Evolutionary conservation across 2,329 filamentous ascomycete species (phyloP).

Genomic region (Talaromyces sp.): DNA sequence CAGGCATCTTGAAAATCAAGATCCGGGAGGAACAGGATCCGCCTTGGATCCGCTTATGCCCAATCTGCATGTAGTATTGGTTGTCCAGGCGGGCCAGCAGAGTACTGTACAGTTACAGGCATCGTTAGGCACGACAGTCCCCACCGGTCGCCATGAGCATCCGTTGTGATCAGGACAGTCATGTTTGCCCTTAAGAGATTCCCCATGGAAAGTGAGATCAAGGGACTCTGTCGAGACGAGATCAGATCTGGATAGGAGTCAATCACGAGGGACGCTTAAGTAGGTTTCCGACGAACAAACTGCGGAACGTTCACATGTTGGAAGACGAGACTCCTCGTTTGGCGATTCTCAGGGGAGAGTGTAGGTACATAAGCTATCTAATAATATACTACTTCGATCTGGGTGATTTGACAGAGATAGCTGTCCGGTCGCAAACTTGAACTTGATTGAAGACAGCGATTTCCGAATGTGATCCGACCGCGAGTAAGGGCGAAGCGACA

Average conservation of each 20-base stretch:
- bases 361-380: no score
- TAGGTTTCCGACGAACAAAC: conserved; percentile 1
- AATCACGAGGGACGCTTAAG: conserved; percentile 10
- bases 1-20: conserved; percentile 2
- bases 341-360: not conserved
- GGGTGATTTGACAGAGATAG: not conserved
- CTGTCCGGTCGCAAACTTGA: no score
- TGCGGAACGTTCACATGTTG: not conserved
- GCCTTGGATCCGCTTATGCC: conserved; percentile 1
- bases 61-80: not conserved
- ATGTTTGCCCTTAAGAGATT: no score
- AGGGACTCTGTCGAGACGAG: no score
- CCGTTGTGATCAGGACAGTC: not conserved
- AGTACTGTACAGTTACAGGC: no score
- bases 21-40: not conserved
- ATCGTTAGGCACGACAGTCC: not conserved
- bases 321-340: not conserved
- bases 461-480: not conserved
- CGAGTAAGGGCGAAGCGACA: conserved; percentile 6
- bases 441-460: no score
- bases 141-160: conserved; percentile 1
- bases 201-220: conserved; percentile 24
- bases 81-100: not conserved
- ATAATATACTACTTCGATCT: not conserved
- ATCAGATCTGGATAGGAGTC: conserved; percentile 12